Base-by-base conservation (phyloP, 371 early-diverging fungal genomes). In the Mucor circinelloides region DNA sequence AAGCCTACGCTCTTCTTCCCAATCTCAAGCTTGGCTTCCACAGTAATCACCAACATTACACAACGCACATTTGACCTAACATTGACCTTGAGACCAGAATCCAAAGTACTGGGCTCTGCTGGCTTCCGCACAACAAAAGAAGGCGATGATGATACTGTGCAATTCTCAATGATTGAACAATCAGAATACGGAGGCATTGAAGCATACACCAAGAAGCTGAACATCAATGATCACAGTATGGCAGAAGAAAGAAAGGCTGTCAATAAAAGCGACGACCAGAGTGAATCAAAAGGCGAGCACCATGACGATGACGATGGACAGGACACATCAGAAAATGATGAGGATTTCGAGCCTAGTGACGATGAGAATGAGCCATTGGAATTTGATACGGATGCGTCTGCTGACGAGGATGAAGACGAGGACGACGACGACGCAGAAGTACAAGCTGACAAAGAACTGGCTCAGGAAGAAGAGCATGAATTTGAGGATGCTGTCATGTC, bases 121-220 rank as follows among this genome's bases (percentile, higher is more conserved):
- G 61, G 63, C n/a, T 28, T 46, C 32, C 58, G 31, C 2, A 36
- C 61, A 5, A 59, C 67, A 9, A 60, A 65, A 25, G 75, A 74
- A 38, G 73, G 63, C 0, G 68, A 70, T 23, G 68, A 70, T n/a
- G 74, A 67, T 10, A 74, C 70, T 9, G 54, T 77, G 8, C 78
- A 82, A 25, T 85, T 89, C 42, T 77, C 79, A 17, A 87, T 89
- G 85, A 84, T 89, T 50, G 86, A 85, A 56, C 78, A 83, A 52
- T 69, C 76, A 0, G 88, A 88, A 64, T 80, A 76, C 62, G 80
- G 73, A 4, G 79, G 74, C 9, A 84, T 89, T 23, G 69, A 80
- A 36, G 70, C 55, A 0, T 89, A 86, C 61, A 82, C 81, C 21
- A 78, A 77, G 62, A 77, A 65, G 23, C 55, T 66, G 28, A 68